These are phyloP conservation scores for Angomonas ambiguus DNA, from an alignment of 208 protist genomes.

Conservation along the genomic window DNA sequence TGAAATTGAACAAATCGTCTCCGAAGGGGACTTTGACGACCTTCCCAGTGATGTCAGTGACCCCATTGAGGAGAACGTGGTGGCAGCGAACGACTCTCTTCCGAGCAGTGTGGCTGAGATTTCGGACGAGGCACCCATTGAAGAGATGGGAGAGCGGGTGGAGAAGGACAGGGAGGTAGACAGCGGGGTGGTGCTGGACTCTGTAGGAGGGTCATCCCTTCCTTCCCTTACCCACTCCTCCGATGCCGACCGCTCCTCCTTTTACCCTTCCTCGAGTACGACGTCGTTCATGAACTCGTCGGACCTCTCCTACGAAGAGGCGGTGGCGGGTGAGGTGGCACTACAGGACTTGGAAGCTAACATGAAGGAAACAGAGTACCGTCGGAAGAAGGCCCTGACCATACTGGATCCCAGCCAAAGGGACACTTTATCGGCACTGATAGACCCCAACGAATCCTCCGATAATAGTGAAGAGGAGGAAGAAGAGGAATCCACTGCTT, in stretches of 20 bases:
- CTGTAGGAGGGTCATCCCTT: background rate
- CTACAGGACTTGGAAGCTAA: conserved; percentile 41
- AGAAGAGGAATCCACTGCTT: background rate
- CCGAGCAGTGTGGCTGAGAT: background rate
- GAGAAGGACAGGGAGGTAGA: background rate
- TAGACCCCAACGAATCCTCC: conserved; percentile 22
- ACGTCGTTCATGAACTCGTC: background rate
- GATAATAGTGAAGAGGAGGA: background rate
- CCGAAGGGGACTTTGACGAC: background rate
- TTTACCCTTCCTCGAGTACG: conserved; percentile 9
- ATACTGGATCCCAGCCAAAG: conserved; percentile 11
- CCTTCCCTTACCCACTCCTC: conserved; percentile 7
- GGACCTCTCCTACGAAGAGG: conserved; percentile 8
- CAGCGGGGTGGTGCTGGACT: no score
- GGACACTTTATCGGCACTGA: conserved; percentile 38
- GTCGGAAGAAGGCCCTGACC: conserved; percentile 27
- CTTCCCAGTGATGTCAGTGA: background rate
- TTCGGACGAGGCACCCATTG: background rate
- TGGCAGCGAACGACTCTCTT: background rate
- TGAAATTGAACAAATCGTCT: conserved; percentile 7
- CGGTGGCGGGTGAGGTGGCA: conserved; percentile 26
- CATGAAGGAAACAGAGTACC: conserved; percentile 25
- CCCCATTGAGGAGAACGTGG: background rate
- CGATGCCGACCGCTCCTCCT: conserved; percentile 17
- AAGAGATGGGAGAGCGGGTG: background rate